A percentile compares a stretch with the other conserved stretches of the same genome.
Conservation (phyloP, 2,329 filamentous ascomycete species). For the Penicillium sclerotiorum region DNA sequence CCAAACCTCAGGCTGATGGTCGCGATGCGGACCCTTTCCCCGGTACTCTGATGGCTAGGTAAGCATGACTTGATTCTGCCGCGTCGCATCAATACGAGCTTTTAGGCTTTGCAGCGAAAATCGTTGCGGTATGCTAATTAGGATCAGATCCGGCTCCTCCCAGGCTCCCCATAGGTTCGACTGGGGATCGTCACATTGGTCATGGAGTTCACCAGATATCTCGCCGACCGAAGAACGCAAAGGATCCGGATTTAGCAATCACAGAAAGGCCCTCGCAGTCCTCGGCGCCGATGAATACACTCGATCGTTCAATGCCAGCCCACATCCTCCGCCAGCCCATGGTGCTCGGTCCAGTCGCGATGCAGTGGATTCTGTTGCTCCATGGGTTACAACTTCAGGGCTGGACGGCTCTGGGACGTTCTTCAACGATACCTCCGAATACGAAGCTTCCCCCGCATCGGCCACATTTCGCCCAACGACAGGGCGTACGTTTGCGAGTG, state of each 20-base stretch:
- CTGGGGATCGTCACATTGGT: constrained; percentile 36
- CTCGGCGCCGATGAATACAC: constrained; percentile 34
- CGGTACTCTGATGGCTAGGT: constrained; percentile 34
- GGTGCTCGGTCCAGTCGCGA: constrained; percentile 21
- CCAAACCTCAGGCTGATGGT: constrained; percentile 26
- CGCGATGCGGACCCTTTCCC: constrained; percentile 32
- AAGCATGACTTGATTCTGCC: constrained; percentile 28
- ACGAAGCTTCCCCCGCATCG: constrained; percentile 63
- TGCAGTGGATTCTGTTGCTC: constrained; percentile 32
- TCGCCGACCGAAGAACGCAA: constrained; percentile 43
- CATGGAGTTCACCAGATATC: constrained; percentile 39
- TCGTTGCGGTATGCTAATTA: constrained; percentile 1
- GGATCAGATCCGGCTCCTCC: constrained; percentile 26
- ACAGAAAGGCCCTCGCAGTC: constrained; percentile 38
- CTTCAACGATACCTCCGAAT: constrained; percentile 42
- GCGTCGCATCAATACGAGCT: no score
- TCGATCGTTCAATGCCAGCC: constrained; percentile 23
- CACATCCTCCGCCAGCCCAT: constrained; percentile 26
- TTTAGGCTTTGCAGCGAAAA: no score
- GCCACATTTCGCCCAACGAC: constrained; percentile 66
- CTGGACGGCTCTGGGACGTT: constrained; percentile 37
- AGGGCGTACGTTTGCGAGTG: constrained; percentile 56
- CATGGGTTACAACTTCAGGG: constrained; percentile 33
- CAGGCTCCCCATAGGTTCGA: constrained; percentile 29
- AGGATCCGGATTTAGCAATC: constrained; percentile 33